These are phyloP conservation scores for Colletotrichum gigasporum DNA, from an alignment of 2,329 filamentous ascomycete species.

Conservation along the genomic window DNA sequence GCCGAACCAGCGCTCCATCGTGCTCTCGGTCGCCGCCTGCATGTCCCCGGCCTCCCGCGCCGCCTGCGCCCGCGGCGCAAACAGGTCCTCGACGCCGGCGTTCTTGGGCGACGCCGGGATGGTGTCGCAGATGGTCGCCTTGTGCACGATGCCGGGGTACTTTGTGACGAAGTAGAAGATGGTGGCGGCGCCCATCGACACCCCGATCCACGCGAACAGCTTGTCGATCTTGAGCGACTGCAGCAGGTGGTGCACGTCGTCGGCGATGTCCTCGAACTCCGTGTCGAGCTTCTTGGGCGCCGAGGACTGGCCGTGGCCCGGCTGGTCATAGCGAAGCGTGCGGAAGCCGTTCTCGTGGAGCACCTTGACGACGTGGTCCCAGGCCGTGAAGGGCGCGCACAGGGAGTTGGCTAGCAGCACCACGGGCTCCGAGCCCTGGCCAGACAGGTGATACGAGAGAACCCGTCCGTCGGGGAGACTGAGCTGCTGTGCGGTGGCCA, in stretches of 20 bases:
- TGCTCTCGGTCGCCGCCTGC: constrained; percentile 41
- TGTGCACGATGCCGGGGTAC: constrained; percentile 48
- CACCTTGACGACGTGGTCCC: constrained; percentile 49
- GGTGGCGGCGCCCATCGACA: constrained; percentile 55
- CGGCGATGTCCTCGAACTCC: constrained; percentile 49
- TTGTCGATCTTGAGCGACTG: constrained; percentile 40
- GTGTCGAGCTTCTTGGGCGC: constrained; percentile 44
- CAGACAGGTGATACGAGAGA: constrained; percentile 42
- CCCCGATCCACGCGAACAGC: constrained; percentile 52
- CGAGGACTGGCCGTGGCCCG: constrained; percentile 51
- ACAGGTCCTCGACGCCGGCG: constrained; percentile 45
- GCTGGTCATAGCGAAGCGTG: constrained; percentile 54
- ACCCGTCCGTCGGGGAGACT: constrained; percentile 39
- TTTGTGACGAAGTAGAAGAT: constrained; percentile 49
- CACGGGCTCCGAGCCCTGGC: constrained; percentile 37
- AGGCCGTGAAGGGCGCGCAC: constrained; percentile 44
- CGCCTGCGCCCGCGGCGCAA: constrained; percentile 45
- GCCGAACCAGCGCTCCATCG: constrained; percentile 53
- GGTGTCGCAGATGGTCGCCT: constrained; percentile 51
- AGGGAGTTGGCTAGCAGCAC: constrained; percentile 52
- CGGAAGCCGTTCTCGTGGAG: constrained; percentile 47
- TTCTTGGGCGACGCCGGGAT: constrained; percentile 49
- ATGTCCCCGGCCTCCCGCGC: constrained; percentile 45
- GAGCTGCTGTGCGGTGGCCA: constrained; percentile 34
- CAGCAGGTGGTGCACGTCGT: constrained; percentile 48